These are phyloP conservation scores for Peronospora farinosa DNA, from an alignment of 352 stramenopile species.

Conservation along the genomic window DNA sequence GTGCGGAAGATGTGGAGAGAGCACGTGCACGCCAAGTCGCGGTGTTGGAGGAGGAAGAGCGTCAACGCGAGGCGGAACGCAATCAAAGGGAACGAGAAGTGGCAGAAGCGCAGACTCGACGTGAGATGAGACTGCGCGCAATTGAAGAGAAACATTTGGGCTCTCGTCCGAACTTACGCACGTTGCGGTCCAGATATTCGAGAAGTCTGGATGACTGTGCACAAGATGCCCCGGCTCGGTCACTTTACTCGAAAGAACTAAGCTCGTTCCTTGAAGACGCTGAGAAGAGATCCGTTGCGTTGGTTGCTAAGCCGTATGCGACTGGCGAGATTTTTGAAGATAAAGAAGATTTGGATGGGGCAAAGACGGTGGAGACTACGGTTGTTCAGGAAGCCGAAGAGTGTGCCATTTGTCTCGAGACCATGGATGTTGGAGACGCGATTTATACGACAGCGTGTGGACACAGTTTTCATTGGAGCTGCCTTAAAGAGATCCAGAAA, in stretches of 20 bases:
- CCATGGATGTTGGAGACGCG: slow-evolving; percentile 70
- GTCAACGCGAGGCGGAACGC: slow-evolving; percentile 48
- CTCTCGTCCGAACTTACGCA: slow-evolving; percentile 38
- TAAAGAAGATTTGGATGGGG: slow-evolving; percentile 19
- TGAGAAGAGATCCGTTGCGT: slow-evolving; percentile 43
- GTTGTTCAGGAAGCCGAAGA: slow-evolving; percentile 66
- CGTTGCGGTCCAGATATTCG: slow-evolving; percentile 31
- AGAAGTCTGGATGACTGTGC: slow-evolving; percentile 54
- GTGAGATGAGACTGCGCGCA: slow-evolving; percentile 37
- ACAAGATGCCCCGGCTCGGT: slow-evolving; percentile 15
- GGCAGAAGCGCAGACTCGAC: slow-evolving; percentile 37
- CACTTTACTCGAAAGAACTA: slow-evolving; percentile 39
- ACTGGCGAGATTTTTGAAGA: slow-evolving; percentile 19
- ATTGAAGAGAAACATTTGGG: slow-evolving; percentile 61
- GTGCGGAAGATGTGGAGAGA: slow-evolving; percentile 63
- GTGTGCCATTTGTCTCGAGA: slow-evolving; percentile 80
- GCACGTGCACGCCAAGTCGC: slow-evolving; percentile 65
- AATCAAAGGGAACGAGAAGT: slow-evolving; percentile 43
- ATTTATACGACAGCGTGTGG: slow-evolving; percentile 81
- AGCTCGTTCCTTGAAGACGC: slow-evolving; percentile 54
- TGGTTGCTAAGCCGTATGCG: slow-evolving; percentile 34
- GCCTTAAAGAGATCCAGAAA: slow-evolving; percentile 75
- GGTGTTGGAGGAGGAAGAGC: slow-evolving; percentile 60
- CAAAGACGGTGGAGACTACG: slow-evolving; percentile 29
- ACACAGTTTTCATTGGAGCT: slow-evolving; percentile 83